These are phyloP conservation scores for Podosphaera xanthii DNA, from an alignment of 2,329 filamentous ascomycete species.

Conservation along the genomic window DNA sequence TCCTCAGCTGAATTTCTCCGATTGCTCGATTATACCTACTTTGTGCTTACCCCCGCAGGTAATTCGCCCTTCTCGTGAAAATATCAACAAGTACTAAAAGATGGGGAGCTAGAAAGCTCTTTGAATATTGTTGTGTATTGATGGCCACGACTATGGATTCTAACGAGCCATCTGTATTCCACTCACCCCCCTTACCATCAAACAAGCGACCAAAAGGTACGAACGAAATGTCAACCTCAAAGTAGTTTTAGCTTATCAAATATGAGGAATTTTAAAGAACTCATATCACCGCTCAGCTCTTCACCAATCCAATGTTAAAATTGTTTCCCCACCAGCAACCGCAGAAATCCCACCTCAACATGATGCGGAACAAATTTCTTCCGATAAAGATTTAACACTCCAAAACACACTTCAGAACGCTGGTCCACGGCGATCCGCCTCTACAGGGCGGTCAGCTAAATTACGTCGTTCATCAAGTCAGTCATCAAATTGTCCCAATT, in stretches of 20 bases:
- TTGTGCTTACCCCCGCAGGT: background rate
- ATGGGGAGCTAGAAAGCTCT: background rate
- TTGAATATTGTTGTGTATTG: background rate
- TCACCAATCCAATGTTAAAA: slow-evolving; percentile 19
- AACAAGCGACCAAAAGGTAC: background rate
- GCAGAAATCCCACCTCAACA: slow-evolving; percentile 12
- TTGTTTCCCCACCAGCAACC: slow-evolving; percentile 21
- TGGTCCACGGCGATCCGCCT: slow-evolving; percentile 66
- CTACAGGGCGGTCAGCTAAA: slow-evolving; percentile 36
- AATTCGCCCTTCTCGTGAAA: background rate
- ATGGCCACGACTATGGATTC: background rate
- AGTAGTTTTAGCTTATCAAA: background rate
- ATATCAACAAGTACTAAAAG: background rate
- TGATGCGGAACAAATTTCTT: slow-evolving; percentile 19
- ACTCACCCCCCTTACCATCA: background rate
- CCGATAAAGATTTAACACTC: slow-evolving; percentile 73
- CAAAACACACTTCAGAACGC: slow-evolving; percentile 91
- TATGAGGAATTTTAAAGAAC: slow-evolving; percentile 80
- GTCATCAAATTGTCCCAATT: slow-evolving; percentile 3
- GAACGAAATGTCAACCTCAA: background rate
- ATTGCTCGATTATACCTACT: background rate
- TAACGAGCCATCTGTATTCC: background rate
- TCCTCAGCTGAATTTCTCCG: background rate
- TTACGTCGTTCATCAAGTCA: slow-evolving; percentile 21
- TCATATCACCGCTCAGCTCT: slow-evolving; percentile 40